Evolutionary conservation across 495 filamentous ascomycete species (phyloP), one percentile per base, ranked within the genome.

Genomic region (Arthonia radiata): DNA sequence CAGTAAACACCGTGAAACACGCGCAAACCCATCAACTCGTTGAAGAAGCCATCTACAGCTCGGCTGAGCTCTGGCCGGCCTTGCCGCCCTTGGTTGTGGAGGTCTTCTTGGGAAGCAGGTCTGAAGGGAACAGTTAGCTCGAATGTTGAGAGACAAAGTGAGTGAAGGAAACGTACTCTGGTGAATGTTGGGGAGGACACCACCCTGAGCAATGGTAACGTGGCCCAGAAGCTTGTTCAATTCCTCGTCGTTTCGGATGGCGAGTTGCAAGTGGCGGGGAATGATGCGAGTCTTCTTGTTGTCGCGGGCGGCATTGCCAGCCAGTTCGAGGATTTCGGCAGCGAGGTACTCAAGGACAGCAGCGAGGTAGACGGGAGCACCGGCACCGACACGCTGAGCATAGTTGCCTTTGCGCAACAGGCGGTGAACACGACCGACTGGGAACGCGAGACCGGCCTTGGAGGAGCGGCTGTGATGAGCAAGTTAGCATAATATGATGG

Each of bases 261-360:
- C 86, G 43, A 97, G 82, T 62, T 97, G 86, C 26, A 97, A 73
- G 57, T 97, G 86, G 51, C 86, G 82, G 37, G 86, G 86, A 39
- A 94, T 97, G 63, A 97, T 97, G 75, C 86, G 80, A 35, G 83
- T 97, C 71, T 93, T 94, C 79, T 97, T 97, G 74, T 94, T 94
- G 57, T 97, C 86, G 49, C 86, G 83, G 32, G 86, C 86, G 38
- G 86, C 86, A 50, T 97, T 97, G 43, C 86, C 86, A 50, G 86
- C 86, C 57, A 97, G 61, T 59, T 97, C 86, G 49, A 97, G 81
- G 34, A 97, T 93, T 56, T 97, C 86, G 34, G 86, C 86, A 35
- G 86, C 83, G 31, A 97, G 76, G 45, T 97, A 97, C 62, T 97
- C 86, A 21, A 97, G 80, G 19, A 97, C 86, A 29, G 86, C 86